Conservation (phyloP, 2,329 filamentous ascomycete genomes). For the Sarocladium strictum region DNA sequence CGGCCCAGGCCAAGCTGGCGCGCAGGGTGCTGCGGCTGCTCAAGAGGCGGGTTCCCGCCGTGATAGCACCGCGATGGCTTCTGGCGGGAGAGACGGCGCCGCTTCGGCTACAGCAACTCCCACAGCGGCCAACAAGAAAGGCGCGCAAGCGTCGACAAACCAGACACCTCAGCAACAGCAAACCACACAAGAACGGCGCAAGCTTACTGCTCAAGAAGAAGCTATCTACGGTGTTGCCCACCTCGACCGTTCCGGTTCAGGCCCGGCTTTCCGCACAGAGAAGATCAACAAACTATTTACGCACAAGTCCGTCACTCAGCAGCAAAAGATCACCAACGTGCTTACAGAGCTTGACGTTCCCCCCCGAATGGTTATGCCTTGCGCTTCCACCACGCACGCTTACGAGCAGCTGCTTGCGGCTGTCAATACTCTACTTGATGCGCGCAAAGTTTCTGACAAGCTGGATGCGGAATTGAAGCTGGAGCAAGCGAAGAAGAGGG, state of each 20-base stretch:
- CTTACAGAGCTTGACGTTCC: conserved; percentile 68
- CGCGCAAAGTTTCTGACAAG: conserved; percentile 70
- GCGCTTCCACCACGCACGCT: conserved; percentile 60
- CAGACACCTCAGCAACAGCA: conserved; percentile 26
- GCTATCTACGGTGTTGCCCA: conserved; percentile 76
- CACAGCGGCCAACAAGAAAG: conserved; percentile 41
- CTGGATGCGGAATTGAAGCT: conserved; percentile 64
- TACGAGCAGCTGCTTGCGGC: conserved; percentile 67
- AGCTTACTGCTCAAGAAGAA: conserved; percentile 71
- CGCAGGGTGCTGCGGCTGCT: conserved; percentile 13
- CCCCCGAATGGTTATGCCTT: conserved; percentile 66
- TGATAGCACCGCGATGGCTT: conserved; percentile 47
- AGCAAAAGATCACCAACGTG: conserved; percentile 66
- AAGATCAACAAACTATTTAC: conserved; percentile 72
- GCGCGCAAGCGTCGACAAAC: conserved; percentile 29
- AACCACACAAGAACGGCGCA: conserved; percentile 49
- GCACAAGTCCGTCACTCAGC: conserved; percentile 71
- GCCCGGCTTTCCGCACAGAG: conserved; percentile 85
- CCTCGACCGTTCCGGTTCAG: conserved; percentile 77
- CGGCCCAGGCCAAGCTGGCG: not conserved
- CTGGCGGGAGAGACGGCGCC: conserved; percentile 29
- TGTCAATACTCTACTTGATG: conserved; percentile 64
- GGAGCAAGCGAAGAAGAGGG: conserved; percentile 50
- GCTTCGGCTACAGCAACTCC: conserved; percentile 29
- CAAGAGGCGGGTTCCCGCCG: conserved; percentile 35